Percentiles rank a stretch among this genome's conserved stretches.
Evolutionary conservation across 352 stramenopile genomes (phyloP).

Genomic region (Pythium utonaiense): DNA sequence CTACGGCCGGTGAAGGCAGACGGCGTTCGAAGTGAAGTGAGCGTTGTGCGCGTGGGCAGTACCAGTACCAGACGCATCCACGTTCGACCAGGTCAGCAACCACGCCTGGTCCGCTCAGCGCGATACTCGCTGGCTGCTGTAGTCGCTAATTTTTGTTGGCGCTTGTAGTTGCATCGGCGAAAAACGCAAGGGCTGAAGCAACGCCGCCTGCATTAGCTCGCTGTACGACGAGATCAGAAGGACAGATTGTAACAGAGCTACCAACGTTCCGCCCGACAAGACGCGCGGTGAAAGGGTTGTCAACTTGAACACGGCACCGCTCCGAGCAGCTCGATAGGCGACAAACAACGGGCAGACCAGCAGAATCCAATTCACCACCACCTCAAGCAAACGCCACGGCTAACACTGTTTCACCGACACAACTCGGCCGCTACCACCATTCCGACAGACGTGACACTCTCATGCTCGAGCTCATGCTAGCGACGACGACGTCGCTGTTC

Average conservation of each 20-base stretch:
- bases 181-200: no score
- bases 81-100: neutral
- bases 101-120: neutral
- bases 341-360: neutral
- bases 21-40: neutral
- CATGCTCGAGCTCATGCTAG: conserved; percentile 16
- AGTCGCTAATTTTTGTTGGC: neutral
- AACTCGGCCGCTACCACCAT: neutral
- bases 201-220: neutral
- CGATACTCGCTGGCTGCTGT: neutral
- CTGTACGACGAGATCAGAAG: neutral
- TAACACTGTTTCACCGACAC: neutral
- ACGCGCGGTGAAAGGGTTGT: neutral
- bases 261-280: neutral
- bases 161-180: neutral
- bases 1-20: no score
- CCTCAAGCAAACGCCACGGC: neutral
- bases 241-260: neutral
- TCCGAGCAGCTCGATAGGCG: no score
- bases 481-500: conserved; percentile 20
- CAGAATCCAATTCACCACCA: neutral
- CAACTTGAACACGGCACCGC: no score
- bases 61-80: neutral
- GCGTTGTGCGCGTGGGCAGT: neutral
- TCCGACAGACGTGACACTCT: no score